Percentiles rank a stretch among this genome's conserved stretches.
Conservation (phyloP, 139 green algal genomes). For the Yamagishiella unicocca region DNA sequence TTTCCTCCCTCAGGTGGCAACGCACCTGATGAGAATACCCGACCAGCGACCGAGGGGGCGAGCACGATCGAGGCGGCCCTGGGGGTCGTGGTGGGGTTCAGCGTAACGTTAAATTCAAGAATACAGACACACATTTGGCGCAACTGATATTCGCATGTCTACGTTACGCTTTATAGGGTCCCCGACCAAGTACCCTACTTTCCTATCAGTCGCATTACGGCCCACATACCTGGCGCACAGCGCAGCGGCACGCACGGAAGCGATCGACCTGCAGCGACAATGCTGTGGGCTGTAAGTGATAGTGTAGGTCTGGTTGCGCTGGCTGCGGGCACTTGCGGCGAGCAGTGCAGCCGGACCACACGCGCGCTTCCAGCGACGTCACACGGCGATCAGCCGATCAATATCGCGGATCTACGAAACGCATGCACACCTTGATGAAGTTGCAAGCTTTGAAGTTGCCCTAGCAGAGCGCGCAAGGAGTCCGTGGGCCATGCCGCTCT, state of each 20-base stretch:
- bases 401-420: background rate
- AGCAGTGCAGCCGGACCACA: background rate
- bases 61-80: background rate
- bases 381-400: too few relatives aligned
- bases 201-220: too few relatives aligned
- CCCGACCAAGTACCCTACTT: too few relatives aligned
- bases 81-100: background rate
- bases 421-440: background rate
- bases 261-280: background rate
- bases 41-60: background rate
- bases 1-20: background rate
- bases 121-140: background rate
- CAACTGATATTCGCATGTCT: background rate
- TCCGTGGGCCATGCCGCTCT: background rate
- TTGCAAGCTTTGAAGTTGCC: background rate
- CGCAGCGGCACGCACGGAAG: background rate
- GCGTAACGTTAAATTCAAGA: background rate
- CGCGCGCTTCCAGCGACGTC: background rate
- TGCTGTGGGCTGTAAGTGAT: background rate
- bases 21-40: background rate
- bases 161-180: background rate
- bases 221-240: constrained; percentile 4
- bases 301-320: background rate
- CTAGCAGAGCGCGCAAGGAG: background rate
- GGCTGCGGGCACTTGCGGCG: background rate